phyloP scores from a whole-genome alignment of 2,329 filamentous ascomycete genomes.

The Sordariomycetes sp. region DNA sequence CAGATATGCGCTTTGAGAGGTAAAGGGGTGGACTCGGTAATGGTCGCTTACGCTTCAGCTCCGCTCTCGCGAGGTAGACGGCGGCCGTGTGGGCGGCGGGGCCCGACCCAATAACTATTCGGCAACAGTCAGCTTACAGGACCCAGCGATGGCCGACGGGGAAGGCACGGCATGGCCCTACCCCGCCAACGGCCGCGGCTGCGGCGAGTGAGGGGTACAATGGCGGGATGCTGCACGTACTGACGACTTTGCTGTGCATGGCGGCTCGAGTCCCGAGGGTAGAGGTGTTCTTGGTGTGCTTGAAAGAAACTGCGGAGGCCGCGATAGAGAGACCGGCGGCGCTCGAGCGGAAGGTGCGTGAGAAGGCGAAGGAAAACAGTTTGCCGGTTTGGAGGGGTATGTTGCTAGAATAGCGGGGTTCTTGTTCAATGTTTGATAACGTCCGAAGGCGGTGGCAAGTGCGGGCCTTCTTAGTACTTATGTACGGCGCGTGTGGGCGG shows the following conservation, averaged over 20 bases:
- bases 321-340: slow-evolving; percentile 62
- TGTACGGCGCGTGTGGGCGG: not conserved
- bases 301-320: slow-evolving; percentile 50
- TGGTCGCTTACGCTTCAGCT: slow-evolving; percentile 59
- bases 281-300: slow-evolving; percentile 21
- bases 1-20: not conserved
- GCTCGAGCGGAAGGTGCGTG: slow-evolving; percentile 64
- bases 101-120: slow-evolving; percentile 75
- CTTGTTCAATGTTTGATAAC: not conserved
- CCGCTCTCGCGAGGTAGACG: slow-evolving; percentile 88
- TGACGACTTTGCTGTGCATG: slow-evolving; percentile 91
- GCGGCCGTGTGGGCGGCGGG: slow-evolving; percentile 95
- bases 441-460: not conserved
- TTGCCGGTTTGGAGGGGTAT: slow-evolving; percentile 44
- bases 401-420: not conserved
- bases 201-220: not conserved
- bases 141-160: not conserved
- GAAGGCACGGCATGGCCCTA: not conserved
- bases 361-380: slow-evolving; percentile 79
- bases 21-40: not conserved
- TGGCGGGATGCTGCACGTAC: slow-evolving; percentile 35
- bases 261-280: slow-evolving; percentile 31
- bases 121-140: not conserved
- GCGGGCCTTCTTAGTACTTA: not conserved
- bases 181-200: not conserved